phyloP scores from a whole-genome alignment of 1,284 basidiomycete species.

The Xanthoconium separans region DNA sequence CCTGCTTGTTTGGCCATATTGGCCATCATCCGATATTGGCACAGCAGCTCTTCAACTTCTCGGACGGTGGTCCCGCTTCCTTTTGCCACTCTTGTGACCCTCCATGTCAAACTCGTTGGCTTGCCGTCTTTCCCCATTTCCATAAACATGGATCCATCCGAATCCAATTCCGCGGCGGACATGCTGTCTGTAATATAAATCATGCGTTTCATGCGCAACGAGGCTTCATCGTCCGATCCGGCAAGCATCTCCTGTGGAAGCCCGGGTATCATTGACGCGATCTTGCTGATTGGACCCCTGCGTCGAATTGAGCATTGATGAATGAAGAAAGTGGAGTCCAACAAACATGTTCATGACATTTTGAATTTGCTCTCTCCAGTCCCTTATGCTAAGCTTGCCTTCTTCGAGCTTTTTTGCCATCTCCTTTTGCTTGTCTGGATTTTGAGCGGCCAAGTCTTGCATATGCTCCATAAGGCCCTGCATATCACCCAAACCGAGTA shows the following conservation, averaged over 20 bases:
- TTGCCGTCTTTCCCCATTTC: slow-evolving; percentile 81
- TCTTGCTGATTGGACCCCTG: slow-evolving; percentile 96
- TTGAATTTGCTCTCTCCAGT: slow-evolving; percentile 97
- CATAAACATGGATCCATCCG: slow-evolving; percentile 91
- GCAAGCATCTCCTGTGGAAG: slow-evolving; percentile 88
- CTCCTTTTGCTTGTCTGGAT: slow-evolving; percentile 96
- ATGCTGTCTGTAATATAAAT: slow-evolving; percentile 99
- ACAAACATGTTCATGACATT: slow-evolving; percentile 97
- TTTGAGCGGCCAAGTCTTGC: slow-evolving; percentile 91
- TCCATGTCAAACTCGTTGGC: slow-evolving; percentile 80
- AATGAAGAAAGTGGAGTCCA: slow-evolving; percentile 3
- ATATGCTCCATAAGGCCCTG: slow-evolving; percentile 97
- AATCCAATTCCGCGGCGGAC: slow-evolving; percentile 91
- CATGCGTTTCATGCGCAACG: slow-evolving; percentile 93
- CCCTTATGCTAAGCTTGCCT: slow-evolving; percentile 94
- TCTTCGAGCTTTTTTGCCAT: slow-evolving; percentile 98
- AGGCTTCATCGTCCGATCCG: slow-evolving; percentile 91
- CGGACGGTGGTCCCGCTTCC: slow-evolving; percentile 96
- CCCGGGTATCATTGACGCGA: slow-evolving; percentile 98
- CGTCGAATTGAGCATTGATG: slow-evolving; percentile 6
- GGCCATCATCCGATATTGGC: slow-evolving; percentile 96
- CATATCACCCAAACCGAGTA: slow-evolving; percentile 94
- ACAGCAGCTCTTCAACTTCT: slow-evolving; percentile 95
- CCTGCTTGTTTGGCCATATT: slow-evolving; percentile 97
- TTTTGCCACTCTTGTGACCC: slow-evolving; percentile 85